Percentiles rank a stretch among this genome's conserved stretches.
Evolutionary conservation across 2,329 filamentous ascomycete genomes (phyloP).

Genomic region (Aspergillus cejpii): DNA sequence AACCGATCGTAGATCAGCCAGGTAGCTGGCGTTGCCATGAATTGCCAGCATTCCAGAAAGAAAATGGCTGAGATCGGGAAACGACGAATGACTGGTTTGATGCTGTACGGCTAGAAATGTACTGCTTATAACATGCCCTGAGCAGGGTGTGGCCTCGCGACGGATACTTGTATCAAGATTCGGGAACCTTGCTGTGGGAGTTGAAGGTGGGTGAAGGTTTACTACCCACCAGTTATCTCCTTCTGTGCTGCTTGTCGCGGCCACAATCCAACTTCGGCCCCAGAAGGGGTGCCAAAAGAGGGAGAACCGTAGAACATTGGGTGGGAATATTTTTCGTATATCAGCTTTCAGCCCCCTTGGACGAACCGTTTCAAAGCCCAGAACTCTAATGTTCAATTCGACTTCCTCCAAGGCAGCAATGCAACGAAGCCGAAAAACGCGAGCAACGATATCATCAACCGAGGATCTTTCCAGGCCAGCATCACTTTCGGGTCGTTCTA

Average conservation of each 20-base stretch:
- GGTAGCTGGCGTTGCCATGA: constrained; percentile 32
- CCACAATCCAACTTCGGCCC: constrained; percentile 64
- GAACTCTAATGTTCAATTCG: constrained; percentile 30
- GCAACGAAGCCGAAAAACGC: constrained; percentile 36
- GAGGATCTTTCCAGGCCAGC: constrained; percentile 53
- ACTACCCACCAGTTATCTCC: constrained; percentile 77
- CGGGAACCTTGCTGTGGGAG: constrained; percentile 10
- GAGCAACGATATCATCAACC: constrained; percentile 36
- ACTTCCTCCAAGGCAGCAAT: constrained; percentile 37
- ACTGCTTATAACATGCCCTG: constrained; percentile 27
- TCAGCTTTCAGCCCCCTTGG: constrained; percentile 35
- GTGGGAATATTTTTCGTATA: constrained; percentile 56
- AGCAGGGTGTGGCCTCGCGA: constrained; percentile 16
- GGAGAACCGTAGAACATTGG: constrained; percentile 56
- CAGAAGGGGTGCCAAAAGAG: constrained; percentile 69
- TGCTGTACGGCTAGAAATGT: constrained; percentile 19
- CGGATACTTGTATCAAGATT: constrained; percentile 8
- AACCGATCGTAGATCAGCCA: constrained; percentile 26
- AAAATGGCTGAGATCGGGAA: constrained; percentile 31
- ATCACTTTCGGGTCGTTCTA: constrained; percentile 54
- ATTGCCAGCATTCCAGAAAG: constrained; percentile 35
- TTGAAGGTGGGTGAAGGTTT: constrained; percentile 22
- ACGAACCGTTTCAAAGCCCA: constrained; percentile 36
- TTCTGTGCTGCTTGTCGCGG: constrained; percentile 61
- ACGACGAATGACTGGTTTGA: constrained; percentile 23